Base-by-base conservation (phyloP, 2,329 filamentous ascomycete species). In the Aspergillus felis region DNA sequence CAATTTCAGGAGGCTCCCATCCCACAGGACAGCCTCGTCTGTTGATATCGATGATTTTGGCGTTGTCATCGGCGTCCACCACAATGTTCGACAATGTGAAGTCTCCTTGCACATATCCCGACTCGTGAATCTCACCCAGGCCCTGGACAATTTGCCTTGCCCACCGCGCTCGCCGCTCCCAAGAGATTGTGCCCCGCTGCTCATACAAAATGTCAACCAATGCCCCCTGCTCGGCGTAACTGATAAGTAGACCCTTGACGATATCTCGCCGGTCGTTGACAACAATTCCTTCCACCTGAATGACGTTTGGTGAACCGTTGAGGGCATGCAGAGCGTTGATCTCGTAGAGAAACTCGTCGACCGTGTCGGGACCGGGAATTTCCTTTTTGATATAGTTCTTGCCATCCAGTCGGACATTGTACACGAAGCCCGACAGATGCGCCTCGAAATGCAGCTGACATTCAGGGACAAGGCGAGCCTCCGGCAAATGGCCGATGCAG, bases 1-100 rank as follows among this genome's bases (percentile, higher is more conserved):
- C 88, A 56, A 95, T 89, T 75, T 99, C 94, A 4, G 94, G 94
- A 2, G 94, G 92, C 65, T 99, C 94, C 94, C 94, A 99, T 25
- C 93, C 93, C 4, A 97, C 90, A 0, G 94, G 94, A 68, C 94
- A 99, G n/a, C 94, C 94, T 66, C 94, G 84, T 55, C 94, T 84
- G 76, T 99, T 99, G 78, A 99, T 97, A 74, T 99, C 94, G 69
- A 99, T 99, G 64, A 99, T 97, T 68, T 95, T 93, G 8, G 93
- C 94, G 68, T 97, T 84, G 69, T 92, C 87, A 47, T 89, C 77
- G 12, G 83, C 82, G 72, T 97, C 91, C 67, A 99, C 89, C 60
- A 99, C 94, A 63, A 99, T 96, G 71, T 99, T 99, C 4, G 92
- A 96, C 28, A 99, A 81, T 0, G 94, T 99, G 64, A 99, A 97